Evolutionary conservation across 179 eudicot species (phyloP).

Genomic region (Amaranthus tricolor): DNA sequence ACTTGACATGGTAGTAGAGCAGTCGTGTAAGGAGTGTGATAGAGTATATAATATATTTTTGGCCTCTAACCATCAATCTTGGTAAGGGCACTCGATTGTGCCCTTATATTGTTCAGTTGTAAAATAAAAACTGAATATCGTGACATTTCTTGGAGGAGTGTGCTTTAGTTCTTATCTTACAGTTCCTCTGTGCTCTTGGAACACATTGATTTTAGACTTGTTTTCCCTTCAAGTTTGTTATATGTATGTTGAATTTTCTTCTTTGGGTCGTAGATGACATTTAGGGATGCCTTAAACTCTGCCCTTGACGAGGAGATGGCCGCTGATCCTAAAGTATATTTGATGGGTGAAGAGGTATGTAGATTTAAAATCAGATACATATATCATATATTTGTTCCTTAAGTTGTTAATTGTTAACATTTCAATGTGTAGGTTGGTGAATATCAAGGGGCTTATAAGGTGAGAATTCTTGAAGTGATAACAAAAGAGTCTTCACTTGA

Average conservation of each 20-base stretch:
- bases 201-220: not conserved
- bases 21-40: not conserved
- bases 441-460: slow-evolving; percentile 98
- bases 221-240: not conserved
- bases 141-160: too few relatives aligned
- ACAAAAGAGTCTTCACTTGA: not conserved
- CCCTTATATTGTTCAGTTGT: too few relatives aligned
- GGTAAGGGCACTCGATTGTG: not conserved
- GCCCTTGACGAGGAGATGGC: slow-evolving; percentile 95
- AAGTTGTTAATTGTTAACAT: not conserved
- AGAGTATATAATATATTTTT: not conserved
- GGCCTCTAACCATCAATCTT: not conserved
- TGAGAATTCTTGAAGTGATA: slow-evolving; percentile 19
- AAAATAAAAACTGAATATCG: too few relatives aligned
- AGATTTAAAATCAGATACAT: not conserved
- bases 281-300: slow-evolving; percentile 89
- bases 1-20: too few relatives aligned
- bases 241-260: not conserved
- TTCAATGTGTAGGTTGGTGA: slow-evolving; percentile 70
- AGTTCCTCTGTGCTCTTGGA: not conserved
- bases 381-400: not conserved
- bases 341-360: slow-evolving; percentile 96
- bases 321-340: slow-evolving; percentile 78
- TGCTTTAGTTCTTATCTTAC: not conserved
- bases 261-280: slow-evolving; percentile 54